Evolutionary conservation across 78 protist genomes (phyloP).

Genomic region (Dictyostelium intermedium): DNA sequence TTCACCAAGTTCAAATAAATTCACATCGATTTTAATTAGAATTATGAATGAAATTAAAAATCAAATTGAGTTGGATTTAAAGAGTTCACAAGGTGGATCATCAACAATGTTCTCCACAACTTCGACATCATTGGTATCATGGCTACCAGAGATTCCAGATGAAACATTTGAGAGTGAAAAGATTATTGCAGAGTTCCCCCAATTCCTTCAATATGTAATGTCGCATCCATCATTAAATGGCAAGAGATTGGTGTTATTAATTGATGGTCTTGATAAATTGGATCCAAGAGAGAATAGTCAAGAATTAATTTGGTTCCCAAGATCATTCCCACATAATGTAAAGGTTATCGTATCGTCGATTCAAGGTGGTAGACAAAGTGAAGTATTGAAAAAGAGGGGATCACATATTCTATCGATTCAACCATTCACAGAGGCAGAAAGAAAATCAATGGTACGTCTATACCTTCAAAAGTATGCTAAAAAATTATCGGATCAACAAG

Average conservation of each 20-base stretch:
- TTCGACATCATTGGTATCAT: background rate
- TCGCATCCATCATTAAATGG: constrained; percentile 43
- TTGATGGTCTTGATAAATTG: constrained; percentile 78
- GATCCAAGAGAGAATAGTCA: constrained; percentile 47
- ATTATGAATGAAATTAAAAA: constrained; percentile 61
- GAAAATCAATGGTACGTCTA: constrained; percentile 79
- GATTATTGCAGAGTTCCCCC: constrained; percentile 16
- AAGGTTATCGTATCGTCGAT: constrained; percentile 26
- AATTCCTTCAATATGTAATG: constrained; percentile 34
- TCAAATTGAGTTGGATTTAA: constrained; percentile 14
- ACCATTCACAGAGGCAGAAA: constrained; percentile 40
- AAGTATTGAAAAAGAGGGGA: constrained; percentile 50
- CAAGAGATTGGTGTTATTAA: constrained; percentile 4
- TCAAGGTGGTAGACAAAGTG: constrained; percentile 2
- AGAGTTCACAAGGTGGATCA: background rate
- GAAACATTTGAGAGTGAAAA: constrained; percentile 17
- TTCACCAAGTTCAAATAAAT: constrained; percentile 56
- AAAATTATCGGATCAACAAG: constrained; percentile 76
- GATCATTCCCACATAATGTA: constrained; percentile 32
- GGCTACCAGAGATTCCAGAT: constrained; percentile 73
- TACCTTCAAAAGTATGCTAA: constrained; percentile 69
- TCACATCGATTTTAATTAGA: constrained; percentile 21
- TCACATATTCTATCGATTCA: background rate
- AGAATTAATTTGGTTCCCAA: constrained; percentile 82
- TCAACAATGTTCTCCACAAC: background rate